Percentiles rank a stretch among this genome's conserved stretches.
These are phyloP conservation scores for Mucuna pruriens DNA, from an alignment of 306 rosid genomes.

Conservation along the genomic window DNA sequence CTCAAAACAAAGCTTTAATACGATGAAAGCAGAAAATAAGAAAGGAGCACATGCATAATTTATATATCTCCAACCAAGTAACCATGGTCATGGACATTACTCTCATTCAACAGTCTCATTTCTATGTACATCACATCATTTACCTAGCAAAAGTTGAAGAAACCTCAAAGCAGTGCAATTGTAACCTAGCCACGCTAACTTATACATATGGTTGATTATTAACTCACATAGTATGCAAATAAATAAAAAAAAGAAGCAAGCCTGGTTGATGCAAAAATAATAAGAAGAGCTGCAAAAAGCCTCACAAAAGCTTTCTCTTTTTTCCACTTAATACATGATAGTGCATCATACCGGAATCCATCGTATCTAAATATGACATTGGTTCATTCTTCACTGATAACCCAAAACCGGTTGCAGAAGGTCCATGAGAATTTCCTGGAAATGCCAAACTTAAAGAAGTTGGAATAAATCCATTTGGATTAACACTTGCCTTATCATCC, in stretches of 20 bases:
- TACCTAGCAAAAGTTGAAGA: background rate
- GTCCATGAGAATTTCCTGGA: constrained; percentile 38
- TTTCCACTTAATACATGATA: constrained; percentile 27
- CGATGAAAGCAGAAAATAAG: background rate
- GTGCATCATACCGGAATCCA: constrained; percentile 28
- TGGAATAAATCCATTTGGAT: constrained; percentile 34
- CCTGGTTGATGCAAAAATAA: background rate
- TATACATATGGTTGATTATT: background rate
- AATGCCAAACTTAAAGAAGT: constrained; percentile 49
- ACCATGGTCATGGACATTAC: background rate
- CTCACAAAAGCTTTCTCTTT: constrained; percentile 43
- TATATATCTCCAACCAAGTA: background rate
- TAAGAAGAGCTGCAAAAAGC: background rate
- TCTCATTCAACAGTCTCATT: background rate
- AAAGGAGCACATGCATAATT: background rate
- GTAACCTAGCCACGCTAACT: background rate
- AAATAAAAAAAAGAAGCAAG: background rate
- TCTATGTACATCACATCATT: constrained; percentile 21
- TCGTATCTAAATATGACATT: constrained; percentile 1
- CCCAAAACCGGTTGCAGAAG: background rate
- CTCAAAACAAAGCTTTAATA: constrained; percentile 18
- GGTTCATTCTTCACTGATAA: constrained; percentile 33
- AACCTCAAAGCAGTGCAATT: background rate
- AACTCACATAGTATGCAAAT: background rate
- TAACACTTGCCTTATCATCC: constrained; percentile 17